phyloP scores from a whole-genome alignment of 768 basidiomycete genomes.

The Pholiota microspora region DNA sequence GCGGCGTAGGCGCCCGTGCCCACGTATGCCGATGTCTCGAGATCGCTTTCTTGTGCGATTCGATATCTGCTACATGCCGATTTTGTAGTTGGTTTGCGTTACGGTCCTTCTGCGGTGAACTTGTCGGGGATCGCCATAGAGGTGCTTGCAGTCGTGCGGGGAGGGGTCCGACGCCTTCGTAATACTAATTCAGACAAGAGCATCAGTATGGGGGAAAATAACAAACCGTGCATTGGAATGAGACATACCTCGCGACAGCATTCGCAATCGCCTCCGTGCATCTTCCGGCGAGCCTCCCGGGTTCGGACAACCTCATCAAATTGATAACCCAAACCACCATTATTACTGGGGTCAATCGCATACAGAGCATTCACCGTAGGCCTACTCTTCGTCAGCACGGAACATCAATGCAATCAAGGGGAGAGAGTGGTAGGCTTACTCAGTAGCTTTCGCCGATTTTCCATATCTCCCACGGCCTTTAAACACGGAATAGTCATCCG shows the following conservation, averaged over 20 bases:
- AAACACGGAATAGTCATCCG: slow-evolving; percentile 43
- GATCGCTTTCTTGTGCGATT: slow-evolving; percentile 64
- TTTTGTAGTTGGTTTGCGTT: neutral
- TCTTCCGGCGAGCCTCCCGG: slow-evolving; percentile 56
- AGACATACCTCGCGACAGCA: slow-evolving; percentile 67
- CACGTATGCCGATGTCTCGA: slow-evolving; percentile 74
- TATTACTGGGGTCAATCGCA: slow-evolving; percentile 62
- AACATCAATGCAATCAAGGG: neutral
- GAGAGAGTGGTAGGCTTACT: slow-evolving; percentile 33
- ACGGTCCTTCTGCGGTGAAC: neutral
- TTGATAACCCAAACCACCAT: slow-evolving; percentile 63
- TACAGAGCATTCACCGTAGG: slow-evolving; percentile 62
- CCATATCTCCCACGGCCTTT: slow-evolving; percentile 65
- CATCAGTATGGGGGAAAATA: neutral
- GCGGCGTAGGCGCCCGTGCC: slow-evolving; percentile 73
- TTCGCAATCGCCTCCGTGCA: slow-evolving; percentile 81
- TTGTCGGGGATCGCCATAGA: slow-evolving; percentile 69
- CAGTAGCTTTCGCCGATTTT: slow-evolving; percentile 23
- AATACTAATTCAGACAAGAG: slow-evolving; percentile 54
- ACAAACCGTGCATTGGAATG: neutral
- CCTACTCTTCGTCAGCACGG: neutral
- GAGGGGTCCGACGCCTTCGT: slow-evolving; percentile 71
- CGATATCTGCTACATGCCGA: slow-evolving; percentile 28
- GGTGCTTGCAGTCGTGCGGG: slow-evolving; percentile 65
- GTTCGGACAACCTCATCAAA: slow-evolving; percentile 77